phyloP scores from a whole-genome alignment of 495 filamentous ascomycete genomes.

The Xylaria palmicola region DNA sequence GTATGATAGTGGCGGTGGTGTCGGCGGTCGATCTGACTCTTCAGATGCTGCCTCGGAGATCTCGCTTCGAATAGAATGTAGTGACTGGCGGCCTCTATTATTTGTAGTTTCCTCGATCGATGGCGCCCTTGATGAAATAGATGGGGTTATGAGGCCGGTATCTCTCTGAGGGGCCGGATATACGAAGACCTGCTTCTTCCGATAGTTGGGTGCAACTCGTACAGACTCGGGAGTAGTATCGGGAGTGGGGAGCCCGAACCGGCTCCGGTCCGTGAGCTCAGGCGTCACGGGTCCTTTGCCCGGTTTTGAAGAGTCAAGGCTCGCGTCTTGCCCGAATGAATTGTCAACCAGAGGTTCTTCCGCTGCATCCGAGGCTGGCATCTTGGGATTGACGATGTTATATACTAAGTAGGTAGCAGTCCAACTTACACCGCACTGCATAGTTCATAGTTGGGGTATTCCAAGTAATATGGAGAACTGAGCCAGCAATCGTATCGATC shows the following conservation, averaged over 20 bases:
- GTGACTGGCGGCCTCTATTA: not conserved
- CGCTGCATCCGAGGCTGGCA: not conserved
- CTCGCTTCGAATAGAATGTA: not conserved
- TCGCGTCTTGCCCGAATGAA: not conserved
- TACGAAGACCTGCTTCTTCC: not conserved
- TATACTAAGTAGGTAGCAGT: not conserved
- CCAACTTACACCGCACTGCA: conserved; percentile 1
- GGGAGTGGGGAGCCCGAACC: conserved; percentile 7
- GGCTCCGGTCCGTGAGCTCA: not conserved
- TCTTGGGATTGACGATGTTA: not conserved
- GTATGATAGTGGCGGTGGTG: not conserved
- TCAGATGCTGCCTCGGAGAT: not conserved
- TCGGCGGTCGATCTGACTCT: not conserved
- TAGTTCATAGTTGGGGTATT: not conserved
- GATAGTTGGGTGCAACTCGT: not conserved
- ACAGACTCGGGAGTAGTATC: conserved; percentile 1
- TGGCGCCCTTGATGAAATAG: not conserved
- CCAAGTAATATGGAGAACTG: not conserved
- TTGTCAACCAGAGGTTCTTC: not conserved
- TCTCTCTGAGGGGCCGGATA: not conserved
- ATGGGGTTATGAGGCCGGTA: not conserved
- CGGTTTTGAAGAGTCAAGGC: not conserved
- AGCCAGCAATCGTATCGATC: not conserved
- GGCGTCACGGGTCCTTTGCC: conserved; percentile 5
- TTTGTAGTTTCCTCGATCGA: not conserved